Evolutionary conservation across 345 rosid genomes (phyloP), one percentile per base, ranked within the genome.

Genomic region (Rhodomyrtus tomentosa): DNA sequence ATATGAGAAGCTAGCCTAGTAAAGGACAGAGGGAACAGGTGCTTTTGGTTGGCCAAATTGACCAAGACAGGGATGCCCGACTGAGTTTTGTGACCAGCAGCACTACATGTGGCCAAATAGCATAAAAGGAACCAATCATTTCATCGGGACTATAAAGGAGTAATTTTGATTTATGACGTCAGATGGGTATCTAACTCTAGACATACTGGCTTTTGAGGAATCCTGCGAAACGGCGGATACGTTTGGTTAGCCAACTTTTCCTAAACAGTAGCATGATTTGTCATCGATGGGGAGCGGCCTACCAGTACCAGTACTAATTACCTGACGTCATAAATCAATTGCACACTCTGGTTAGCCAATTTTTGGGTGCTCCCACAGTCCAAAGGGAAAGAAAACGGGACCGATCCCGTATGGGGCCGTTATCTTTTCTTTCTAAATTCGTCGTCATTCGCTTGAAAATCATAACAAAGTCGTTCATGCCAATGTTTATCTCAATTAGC

Each of bases 11-110:
- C 25, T 14, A 73, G 16, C 21, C 59, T 13, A 29, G 29, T 42
- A 25, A 20, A 32, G 74, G 80, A 52, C 49, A 38, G 29, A n/a
- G 22, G 21, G 15, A 80, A 53, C 27, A 13, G 86, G 82, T 53
- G 74, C 16, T 10, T 62, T 36, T 83, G 85, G 85, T 59, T 83
- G 59, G 85, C 85, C 85, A 83, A 83, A 49, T 68, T 38, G 10
- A 68, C 79, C 45, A 36, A 68, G 79, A 68, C 7, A 18, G 8
- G 79, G 45, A 36, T 18, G 11, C 36, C 45, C 45, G 3, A 32
- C 9, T 18, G 12, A 62, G 45, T 68, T 68, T 10, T 32, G 16
- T 68, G 1, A 16, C 18, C 76, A 68, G 45, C 24, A 18, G 42
- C 45, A 18, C 45, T 32, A 32, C 45, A 18, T 18, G 50, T 48